Conservation (phyloP, 2,329 filamentous ascomycete species). For the Fonsecaea pedrosoi region DNA sequence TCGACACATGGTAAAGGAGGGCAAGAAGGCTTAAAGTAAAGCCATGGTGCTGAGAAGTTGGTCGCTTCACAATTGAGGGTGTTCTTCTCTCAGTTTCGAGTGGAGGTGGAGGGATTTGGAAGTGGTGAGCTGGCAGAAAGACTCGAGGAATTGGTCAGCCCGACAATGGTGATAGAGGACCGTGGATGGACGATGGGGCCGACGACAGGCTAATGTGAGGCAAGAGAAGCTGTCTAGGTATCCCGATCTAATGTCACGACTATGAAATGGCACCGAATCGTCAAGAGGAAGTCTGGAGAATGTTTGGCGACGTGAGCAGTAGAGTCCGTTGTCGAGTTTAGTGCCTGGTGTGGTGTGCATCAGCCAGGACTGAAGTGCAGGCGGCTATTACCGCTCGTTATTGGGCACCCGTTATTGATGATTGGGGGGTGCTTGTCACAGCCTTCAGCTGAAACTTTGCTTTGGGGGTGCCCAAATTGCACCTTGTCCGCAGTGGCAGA, state of each 20-base stretch:
- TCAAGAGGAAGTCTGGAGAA: slow-evolving; percentile 12
- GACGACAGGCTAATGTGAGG: slow-evolving; percentile 3
- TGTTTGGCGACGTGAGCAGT: slow-evolving; percentile 11
- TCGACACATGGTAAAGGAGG: slow-evolving; percentile 29
- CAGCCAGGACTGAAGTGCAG: slow-evolving; percentile 4
- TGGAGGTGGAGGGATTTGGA: slow-evolving; percentile 12
- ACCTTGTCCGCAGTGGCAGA: not conserved
- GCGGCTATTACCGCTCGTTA: slow-evolving; percentile 11
- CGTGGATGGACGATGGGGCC: slow-evolving; percentile 9
- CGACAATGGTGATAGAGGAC: slow-evolving; percentile 8
- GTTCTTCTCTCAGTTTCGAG: not conserved
- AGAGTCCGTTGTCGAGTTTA: slow-evolving; percentile 19
- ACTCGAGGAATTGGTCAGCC: slow-evolving; percentile 20
- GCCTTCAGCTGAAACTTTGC: not conserved
- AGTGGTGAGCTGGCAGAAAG: slow-evolving; percentile 18
- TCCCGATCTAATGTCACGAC: not conserved
- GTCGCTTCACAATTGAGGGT: not conserved
- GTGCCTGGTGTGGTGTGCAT: slow-evolving; percentile 17
- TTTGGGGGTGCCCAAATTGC: not conserved
- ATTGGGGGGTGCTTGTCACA: slow-evolving; percentile 3
- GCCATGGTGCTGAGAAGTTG: slow-evolving; percentile 26
- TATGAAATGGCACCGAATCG: not conserved
- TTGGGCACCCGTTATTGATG: slow-evolving; percentile 12
- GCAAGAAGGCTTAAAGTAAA: slow-evolving; percentile 28
- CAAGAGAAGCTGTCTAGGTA: slow-evolving; percentile 10